phyloP scores from a whole-genome alignment of 257 asterid species.

The Agastache rugosa region DNA sequence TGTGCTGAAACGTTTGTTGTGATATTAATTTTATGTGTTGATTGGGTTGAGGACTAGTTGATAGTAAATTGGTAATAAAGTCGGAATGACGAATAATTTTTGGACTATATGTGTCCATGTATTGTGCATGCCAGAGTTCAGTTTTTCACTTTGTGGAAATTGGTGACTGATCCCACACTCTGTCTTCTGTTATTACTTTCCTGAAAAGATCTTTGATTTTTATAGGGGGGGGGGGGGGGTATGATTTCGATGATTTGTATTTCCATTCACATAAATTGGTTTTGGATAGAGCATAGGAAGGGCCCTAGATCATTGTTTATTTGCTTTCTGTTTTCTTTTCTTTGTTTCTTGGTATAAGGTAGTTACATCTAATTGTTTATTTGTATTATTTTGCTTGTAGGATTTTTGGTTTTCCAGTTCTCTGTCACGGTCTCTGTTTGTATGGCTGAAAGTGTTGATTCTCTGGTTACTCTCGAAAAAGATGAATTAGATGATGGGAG shows the following conservation, averaged over 20 bases:
- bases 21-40: not conserved
- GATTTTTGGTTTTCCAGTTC: conserved; percentile 32
- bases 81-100: not conserved
- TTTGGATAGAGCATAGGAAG: conserved; percentile 15
- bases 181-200: not conserved
- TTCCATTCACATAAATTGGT: conserved; percentile 1
- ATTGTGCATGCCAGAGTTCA: not conserved
- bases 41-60: conserved; percentile 21
- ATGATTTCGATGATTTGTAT: not conserved
- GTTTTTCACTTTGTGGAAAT: not conserved
- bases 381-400: conserved; percentile 33
- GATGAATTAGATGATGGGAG: conserved; percentile 33
- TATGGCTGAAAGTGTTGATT: conserved; percentile 62
- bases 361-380: not conserved
- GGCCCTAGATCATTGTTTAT: not conserved
- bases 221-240: not conserved
- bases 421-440: conserved; percentile 27
- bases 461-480: conserved; percentile 38
- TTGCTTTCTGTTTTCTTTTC: not conserved
- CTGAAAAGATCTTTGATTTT: not conserved
- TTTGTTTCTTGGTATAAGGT: not conserved
- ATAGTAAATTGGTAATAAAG: not conserved
- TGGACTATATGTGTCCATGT: not conserved
- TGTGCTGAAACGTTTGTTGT: conserved; percentile 7
- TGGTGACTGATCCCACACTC: not conserved